Base-by-base conservation (phyloP, 352 stramenopile genomes). In the Globisporangium carolinianum region DNA sequence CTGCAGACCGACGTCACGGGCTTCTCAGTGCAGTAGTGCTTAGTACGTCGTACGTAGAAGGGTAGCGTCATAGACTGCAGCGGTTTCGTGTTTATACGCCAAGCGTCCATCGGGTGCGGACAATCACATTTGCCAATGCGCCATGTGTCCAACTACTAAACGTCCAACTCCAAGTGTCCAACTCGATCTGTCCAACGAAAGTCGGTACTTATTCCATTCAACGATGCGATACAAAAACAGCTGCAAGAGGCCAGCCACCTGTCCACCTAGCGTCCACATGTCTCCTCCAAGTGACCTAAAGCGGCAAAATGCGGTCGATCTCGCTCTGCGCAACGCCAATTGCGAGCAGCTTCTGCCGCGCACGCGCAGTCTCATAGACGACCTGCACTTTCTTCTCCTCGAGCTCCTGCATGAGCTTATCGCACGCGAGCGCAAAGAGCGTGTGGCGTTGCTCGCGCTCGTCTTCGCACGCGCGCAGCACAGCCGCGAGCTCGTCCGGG, bases 1-100 rank as follows among this genome's bases (percentile, higher is more conserved):
- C 86, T 97, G 35, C 85, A 89, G 47, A 95, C 95, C 75, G 87
- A 95, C 55, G 71, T 85, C 51, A 96, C 87, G 10, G 89, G 91
- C 17, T 97, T 97, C 55, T 87, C 86, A 41, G 95, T 97, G 51
- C 87, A 97, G 51, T 97, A 47, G 24, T 32, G 36, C 6, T 24
- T 12, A 42, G 11, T 8, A 42, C 38, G 11, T 42, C 11, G 38
- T 3, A 42, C 38, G 38, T 42, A 42, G 38, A 11, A 8, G 38
- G 24, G 24, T 32, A 32, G 2, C 24, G 24, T 32, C 24, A 32
- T 2, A 32, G 24, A 32, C 2, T 32, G 24, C 24, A 32, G 24
- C 24, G 24, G 24, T 32, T 32, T 32, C 24, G 24, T 32, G 3
- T 32, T 32, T 32, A 32, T 32, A 32, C 24, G 24, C 3, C 24